Base-by-base conservation (phyloP, 2,329 filamentous ascomycete genomes). In the Arthrobotrys megalospora region DNA sequence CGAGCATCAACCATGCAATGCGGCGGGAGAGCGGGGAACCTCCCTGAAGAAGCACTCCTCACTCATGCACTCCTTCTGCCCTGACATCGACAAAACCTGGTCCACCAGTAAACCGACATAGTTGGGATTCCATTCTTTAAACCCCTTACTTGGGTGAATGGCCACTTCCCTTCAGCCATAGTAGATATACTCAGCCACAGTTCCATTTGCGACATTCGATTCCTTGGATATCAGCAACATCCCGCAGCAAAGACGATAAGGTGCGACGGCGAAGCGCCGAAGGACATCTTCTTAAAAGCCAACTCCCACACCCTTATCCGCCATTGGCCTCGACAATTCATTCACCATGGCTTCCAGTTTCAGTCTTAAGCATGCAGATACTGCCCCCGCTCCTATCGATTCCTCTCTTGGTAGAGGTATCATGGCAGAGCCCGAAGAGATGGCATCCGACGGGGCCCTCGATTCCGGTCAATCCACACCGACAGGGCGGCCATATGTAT, bases 401-500 rank as follows among this genome's bases (percentile, higher is more conserved):
- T 55, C 50, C 14, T 21, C 52, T 45, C 21, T 58, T 7, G 43
- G 32, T 36, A 53, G n/a, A 21, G 43, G 24, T 24, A 34, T 47
- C 19, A 55, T 52, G 34, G 24, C 28, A 28, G 50, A 21, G 6
- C 34, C 45, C 28, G 66, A 68, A 14, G 60, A 53, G 24, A 36
- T 53, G n/a, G 63, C 14, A n/a, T 10, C n/a, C 32, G 75, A 78
- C 45, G 52, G 66, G 41, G 21, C 73, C 21, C 34, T 52, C 3
- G 43, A 63, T 14, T 78, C 75, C 38, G 75, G 67, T 6, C 75
- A 72, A 64, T 62, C 58, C 6, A 78, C 75, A 3, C 75, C 67
- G 38, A 78, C 67, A 14, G 75, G 75, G 38, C 60, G 75, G 6
- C 75, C 75, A 48, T 69, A 64, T 21, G 75, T 72, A n/a, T 14